Evolutionary conservation across 257 asterid genomes (phyloP).

Genomic region (Parsonsia alboflavescens): DNA sequence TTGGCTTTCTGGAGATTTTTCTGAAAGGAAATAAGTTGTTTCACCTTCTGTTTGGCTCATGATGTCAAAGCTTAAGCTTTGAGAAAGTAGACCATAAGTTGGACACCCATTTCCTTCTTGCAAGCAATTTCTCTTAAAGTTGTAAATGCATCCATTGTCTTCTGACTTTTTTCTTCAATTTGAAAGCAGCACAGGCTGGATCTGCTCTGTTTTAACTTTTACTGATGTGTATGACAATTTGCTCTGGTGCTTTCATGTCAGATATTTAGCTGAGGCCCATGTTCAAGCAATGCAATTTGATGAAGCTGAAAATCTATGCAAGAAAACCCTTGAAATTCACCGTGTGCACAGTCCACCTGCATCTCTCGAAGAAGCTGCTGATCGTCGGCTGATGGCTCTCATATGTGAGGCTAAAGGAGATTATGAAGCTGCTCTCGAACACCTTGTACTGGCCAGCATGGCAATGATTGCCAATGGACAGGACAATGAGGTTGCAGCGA

Average conservation of each 20-base stretch:
- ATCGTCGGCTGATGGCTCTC: constrained; percentile 95
- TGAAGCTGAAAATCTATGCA: constrained; percentile 81
- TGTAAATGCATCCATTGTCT: not conserved
- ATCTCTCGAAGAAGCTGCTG: constrained; percentile 98
- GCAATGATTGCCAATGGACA: constrained; percentile 97
- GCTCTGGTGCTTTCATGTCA: constrained; percentile 17
- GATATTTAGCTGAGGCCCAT: constrained; percentile 97
- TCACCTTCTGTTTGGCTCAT: too few relatives aligned
- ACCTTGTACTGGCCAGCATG: constrained; percentile 97
- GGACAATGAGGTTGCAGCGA: constrained; percentile 89
- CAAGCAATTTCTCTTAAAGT: not conserved
- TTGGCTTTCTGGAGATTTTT: not conserved
- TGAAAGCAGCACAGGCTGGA: too few relatives aligned
- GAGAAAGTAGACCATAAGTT: not conserved
- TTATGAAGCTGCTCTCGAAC: constrained; percentile 90
- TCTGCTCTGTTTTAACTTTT: not conserved
- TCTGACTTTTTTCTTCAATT: not conserved
- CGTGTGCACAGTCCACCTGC: constrained; percentile 98
- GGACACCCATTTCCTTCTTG: not conserved
- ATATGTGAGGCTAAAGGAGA: constrained; percentile 95
- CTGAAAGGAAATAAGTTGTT: not conserved
- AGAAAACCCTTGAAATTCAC: constrained; percentile 93
- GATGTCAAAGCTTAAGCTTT: not conserved
- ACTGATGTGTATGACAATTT: not conserved
- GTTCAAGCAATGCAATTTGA: constrained; percentile 98